These are phyloP conservation scores for Alternaria infectoria DNA, from an alignment of 2,329 filamentous ascomycete species.

Conservation along the genomic window DNA sequence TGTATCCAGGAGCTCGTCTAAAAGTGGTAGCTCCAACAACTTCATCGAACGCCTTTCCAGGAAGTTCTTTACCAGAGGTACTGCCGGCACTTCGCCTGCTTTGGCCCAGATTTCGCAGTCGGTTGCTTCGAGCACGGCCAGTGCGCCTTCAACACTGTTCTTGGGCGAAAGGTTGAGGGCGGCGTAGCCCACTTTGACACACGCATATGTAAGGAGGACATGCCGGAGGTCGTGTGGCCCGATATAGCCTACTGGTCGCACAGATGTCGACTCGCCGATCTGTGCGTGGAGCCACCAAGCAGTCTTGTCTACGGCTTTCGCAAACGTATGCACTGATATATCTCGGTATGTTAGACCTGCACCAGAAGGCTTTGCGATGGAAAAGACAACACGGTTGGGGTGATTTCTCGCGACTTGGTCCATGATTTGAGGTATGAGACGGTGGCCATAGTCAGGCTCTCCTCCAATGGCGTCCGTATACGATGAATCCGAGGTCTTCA, in stretches of 20 bases:
- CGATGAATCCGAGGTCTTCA: not conserved
- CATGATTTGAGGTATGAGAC: slow-evolving; percentile 33
- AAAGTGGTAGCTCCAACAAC: slow-evolving; percentile 18
- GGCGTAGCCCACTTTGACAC: slow-evolving; percentile 49
- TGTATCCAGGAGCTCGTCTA: slow-evolving; percentile 21
- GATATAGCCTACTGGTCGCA: slow-evolving; percentile 34
- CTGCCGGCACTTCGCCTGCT: slow-evolving; percentile 1
- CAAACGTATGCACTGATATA: slow-evolving; percentile 35
- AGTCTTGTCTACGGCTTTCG: slow-evolving; percentile 44
- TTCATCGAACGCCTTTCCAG: slow-evolving; percentile 16
- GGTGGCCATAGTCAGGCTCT: slow-evolving; percentile 12
- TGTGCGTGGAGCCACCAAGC: slow-evolving; percentile 35
- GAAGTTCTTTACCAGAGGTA: slow-evolving; percentile 17
- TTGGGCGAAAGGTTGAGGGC: slow-evolving; percentile 29
- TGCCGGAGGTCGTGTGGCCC: slow-evolving; percentile 48
- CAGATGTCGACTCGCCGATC: slow-evolving; percentile 26
- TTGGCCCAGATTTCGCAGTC: slow-evolving; percentile 26
- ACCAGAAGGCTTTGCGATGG: slow-evolving; percentile 7
- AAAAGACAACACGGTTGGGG: slow-evolving; percentile 29
- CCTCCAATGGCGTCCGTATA: not conserved
- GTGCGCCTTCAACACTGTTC: slow-evolving; percentile 26
- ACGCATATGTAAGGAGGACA: slow-evolving; percentile 46
- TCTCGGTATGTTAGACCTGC: slow-evolving; percentile 20
- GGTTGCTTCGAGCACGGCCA: slow-evolving; percentile 26
- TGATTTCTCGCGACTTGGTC: slow-evolving; percentile 23